Conservation (phyloP, 768 basidiomycete species). For the Podaxis rugospora region DNA sequence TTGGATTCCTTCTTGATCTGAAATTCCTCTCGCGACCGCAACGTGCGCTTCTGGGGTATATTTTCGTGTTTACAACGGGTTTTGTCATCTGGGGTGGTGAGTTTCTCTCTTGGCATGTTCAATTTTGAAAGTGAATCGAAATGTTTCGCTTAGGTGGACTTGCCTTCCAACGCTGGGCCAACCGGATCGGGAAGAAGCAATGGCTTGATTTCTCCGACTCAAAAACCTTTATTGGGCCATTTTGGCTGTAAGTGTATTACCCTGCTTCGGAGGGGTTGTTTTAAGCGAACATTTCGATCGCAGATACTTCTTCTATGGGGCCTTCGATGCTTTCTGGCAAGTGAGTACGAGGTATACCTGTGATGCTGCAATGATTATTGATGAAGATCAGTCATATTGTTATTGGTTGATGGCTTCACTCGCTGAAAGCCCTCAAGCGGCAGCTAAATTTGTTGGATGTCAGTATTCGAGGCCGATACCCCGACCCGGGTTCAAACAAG, state of each 20-base stretch:
- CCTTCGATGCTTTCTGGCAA: constrained; percentile 27
- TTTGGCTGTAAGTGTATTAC: constrained; percentile 21
- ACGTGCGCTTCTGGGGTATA: constrained; percentile 20
- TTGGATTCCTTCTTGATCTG: constrained; percentile 22
- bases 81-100: constrained; percentile 25
- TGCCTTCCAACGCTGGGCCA: constrained; percentile 24
- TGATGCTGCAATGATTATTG: background rate
- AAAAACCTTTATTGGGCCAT: constrained; percentile 21
- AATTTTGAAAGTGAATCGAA: background rate
- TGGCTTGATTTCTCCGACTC: constrained; percentile 23
- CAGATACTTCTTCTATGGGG: constrained; percentile 27
- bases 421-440: constrained; percentile 21
- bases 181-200: constrained; percentile 19
- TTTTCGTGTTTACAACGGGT: constrained; percentile 21
- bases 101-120: background rate
- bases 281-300: background rate
- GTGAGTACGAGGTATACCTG: constrained; percentile 5
- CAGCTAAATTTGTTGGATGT: constrained; percentile 25
- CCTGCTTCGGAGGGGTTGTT: background rate
- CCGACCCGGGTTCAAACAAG: background rate
- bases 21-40: constrained; percentile 25
- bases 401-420: constrained; percentile 27
- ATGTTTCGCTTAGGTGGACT: constrained; percentile 17
- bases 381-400: constrained; percentile 19
- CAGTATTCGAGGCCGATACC: background rate